A percentile compares a stretch with the other conserved stretches of the same genome.
phyloP scores from a whole-genome alignment of 306 rosid species.

The Pueraria montana region DNA sequence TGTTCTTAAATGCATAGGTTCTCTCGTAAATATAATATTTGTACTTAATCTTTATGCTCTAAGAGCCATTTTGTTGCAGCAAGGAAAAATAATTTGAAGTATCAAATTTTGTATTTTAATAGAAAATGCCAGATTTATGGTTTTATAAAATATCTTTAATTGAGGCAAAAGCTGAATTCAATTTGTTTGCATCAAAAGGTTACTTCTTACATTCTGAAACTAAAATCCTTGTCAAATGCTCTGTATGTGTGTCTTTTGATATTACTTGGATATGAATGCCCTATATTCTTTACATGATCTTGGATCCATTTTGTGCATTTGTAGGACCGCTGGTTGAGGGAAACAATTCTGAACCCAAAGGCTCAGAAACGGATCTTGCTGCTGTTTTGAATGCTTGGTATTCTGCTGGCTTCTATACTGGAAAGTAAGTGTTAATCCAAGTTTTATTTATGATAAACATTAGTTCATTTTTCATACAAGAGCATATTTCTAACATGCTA shows the following conservation, averaged over 20 bases:
- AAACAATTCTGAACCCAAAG: constrained; percentile 47
- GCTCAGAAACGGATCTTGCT: constrained; percentile 69
- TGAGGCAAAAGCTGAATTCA: constrained; percentile 22
- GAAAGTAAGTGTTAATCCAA: constrained; percentile 65
- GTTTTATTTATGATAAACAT: constrained; percentile 9
- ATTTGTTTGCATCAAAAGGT: constrained; percentile 2
- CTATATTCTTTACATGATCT: background rate
- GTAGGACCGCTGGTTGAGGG: constrained; percentile 35
- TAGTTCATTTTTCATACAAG: constrained; percentile 24
- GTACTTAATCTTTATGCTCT: constrained; percentile 16
- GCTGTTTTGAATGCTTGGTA: constrained; percentile 89
- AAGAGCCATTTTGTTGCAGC: constrained; percentile 25
- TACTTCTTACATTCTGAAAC: background rate
- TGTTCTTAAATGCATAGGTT: background rate
- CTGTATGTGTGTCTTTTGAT: constrained; percentile 18
- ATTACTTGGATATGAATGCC: constrained; percentile 10
- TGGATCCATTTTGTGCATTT: constrained; percentile 20
- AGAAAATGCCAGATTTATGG: background rate
- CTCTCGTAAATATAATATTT: background rate
- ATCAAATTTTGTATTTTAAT: background rate
- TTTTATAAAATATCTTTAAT: constrained; percentile 22
- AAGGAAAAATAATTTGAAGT: constrained; percentile 26
- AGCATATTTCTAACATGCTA: constrained; percentile 14
- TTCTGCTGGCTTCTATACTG: constrained; percentile 90
- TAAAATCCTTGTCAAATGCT: constrained; percentile 15